A percentile compares a stretch with the other conserved stretches of the same genome.
phyloP scores from a whole-genome alignment of 1,284 basidiomycete genomes.

The Ceratobasidium sp. region DNA sequence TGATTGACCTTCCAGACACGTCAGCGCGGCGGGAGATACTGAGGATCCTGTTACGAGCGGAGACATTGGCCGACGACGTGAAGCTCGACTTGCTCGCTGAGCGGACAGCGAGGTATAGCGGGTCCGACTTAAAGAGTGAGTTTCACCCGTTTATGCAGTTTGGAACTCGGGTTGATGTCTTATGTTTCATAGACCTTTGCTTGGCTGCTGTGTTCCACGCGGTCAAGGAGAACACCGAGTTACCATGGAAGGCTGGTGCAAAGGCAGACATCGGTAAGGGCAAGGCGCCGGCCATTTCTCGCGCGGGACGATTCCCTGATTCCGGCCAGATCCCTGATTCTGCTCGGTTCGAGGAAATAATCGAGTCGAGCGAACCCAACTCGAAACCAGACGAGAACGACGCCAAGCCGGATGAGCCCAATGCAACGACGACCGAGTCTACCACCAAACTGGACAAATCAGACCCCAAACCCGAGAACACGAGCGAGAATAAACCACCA shows the following conservation, averaged over 20 bases:
- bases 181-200: constrained; percentile 76
- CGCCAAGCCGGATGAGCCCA: no score
- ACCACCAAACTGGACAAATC: no score
- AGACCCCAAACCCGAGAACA: constrained; percentile 42
- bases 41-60: constrained; percentile 85
- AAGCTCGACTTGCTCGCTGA: constrained; percentile 75
- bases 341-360: neutral
- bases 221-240: constrained; percentile 82
- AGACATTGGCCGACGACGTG: constrained; percentile 76
- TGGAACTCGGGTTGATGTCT: constrained; percentile 6
- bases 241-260: constrained; percentile 72
- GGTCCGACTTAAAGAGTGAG: constrained; percentile 92
- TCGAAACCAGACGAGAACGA: no score
- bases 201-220: constrained; percentile 90
- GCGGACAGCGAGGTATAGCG: constrained; percentile 88
- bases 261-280: constrained; percentile 1
- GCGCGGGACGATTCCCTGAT: no score
- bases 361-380: neutral
- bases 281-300: neutral
- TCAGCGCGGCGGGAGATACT: constrained; percentile 83
- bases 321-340: neutral
- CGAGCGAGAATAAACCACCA: constrained; percentile 48
- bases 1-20: constrained; percentile 86
- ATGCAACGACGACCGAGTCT: no score
- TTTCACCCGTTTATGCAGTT: constrained; percentile 44